Evolutionary conservation across 495 filamentous ascomycete species (phyloP).

Genomic region (Astrothelium subdiscretum): DNA sequence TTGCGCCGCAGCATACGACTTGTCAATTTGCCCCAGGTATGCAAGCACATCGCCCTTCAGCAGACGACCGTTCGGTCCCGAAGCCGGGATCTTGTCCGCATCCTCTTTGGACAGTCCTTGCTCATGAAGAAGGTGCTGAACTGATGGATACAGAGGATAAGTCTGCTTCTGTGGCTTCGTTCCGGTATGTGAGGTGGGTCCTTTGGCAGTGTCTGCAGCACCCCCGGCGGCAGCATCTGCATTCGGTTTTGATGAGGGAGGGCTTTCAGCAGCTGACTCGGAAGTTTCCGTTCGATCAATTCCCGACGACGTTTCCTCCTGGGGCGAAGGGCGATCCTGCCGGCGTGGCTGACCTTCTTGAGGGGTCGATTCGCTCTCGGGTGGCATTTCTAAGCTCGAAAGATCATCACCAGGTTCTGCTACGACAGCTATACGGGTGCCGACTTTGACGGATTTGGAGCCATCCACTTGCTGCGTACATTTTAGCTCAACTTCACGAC

Average conservation of each 20-base stretch:
- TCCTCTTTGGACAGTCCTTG: constrained; percentile 61
- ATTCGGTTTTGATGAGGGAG: constrained; percentile 18
- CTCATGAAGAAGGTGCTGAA: constrained; percentile 65
- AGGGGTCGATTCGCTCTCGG: constrained; percentile 32
- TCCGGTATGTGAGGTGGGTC: background rate
- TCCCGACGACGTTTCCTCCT: constrained; percentile 19
- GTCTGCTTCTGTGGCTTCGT: constrained; percentile 39
- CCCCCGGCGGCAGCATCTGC: constrained; percentile 13
- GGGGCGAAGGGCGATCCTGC: constrained; percentile 26
- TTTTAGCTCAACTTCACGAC: background rate
- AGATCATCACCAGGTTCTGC: constrained; percentile 69
- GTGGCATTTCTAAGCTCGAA: constrained; percentile 52
- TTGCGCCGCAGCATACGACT: constrained; percentile 56
- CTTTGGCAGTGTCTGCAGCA: constrained; percentile 16
- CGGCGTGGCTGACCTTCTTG: constrained; percentile 23
- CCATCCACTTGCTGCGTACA: constrained; percentile 45
- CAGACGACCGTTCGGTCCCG: constrained; percentile 78
- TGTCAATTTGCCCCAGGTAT: constrained; percentile 65
- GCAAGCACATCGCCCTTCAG: constrained; percentile 94
- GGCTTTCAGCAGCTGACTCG: constrained; percentile 21
- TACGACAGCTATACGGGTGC: constrained; percentile 60
- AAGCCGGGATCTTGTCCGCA: constrained; percentile 67
- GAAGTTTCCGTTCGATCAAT: constrained; percentile 18
- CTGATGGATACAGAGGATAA: constrained; percentile 78
- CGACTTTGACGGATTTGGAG: constrained; percentile 58